These are phyloP conservation scores for Tetradesmus lagerheimii DNA, from an alignment of 139 green algal genomes.

Conservation along the genomic window DNA sequence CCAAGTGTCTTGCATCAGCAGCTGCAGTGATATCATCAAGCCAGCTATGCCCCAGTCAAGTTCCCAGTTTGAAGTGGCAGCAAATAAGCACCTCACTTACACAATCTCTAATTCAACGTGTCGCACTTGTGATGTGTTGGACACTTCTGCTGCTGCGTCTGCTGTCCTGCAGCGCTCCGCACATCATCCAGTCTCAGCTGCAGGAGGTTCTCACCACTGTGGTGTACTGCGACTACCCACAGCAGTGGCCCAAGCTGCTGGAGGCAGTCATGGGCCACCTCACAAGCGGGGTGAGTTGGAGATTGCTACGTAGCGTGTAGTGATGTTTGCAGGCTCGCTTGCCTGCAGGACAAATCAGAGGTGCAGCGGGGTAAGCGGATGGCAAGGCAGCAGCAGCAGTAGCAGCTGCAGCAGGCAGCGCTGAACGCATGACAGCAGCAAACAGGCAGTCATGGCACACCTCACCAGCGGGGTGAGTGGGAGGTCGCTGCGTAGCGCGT, in stretches of 20 bases:
- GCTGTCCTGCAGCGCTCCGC: conserved; percentile 61
- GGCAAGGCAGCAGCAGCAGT: background rate
- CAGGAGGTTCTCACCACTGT: conserved; percentile 88
- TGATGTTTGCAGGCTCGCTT: too few species aligned
- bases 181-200: conserved; percentile 83
- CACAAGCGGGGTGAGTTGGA: conserved; percentile 44
- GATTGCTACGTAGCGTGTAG: too few species aligned
- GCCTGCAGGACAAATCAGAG: too few species aligned
- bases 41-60: too few species aligned
- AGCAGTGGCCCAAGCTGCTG: conserved; percentile 89
- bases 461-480: too few species aligned
- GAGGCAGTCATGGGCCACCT: conserved; percentile 59
- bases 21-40: too few species aligned
- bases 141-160: background rate
- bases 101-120: too few species aligned
- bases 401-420: background rate
- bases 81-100: too few species aligned
- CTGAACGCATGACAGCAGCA: background rate
- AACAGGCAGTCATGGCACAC: background rate
- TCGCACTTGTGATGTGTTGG: too few species aligned
- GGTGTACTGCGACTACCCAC: conserved; percentile 89
- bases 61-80: too few species aligned
- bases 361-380: background rate
- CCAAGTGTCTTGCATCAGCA: too few species aligned
- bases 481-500: too few species aligned